Conservation (phyloP, 2,329 filamentous ascomycete species). For the Xylaria sp. region DNA sequence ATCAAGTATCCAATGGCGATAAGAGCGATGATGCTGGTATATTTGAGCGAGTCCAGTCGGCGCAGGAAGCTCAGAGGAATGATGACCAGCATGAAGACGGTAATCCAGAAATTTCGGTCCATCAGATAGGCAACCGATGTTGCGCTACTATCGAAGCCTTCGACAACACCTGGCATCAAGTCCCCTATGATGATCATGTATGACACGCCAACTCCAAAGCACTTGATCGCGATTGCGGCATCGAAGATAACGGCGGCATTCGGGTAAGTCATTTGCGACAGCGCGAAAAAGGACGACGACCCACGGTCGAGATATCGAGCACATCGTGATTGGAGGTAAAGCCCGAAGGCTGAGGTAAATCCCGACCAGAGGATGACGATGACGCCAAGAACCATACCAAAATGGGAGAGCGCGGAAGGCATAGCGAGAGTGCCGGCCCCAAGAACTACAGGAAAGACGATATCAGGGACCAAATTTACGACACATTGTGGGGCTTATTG, state of each 20-base stretch:
- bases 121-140: conserved; percentile 78
- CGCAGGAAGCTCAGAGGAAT: conserved; percentile 94
- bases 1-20: conserved; percentile 95
- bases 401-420: conserved; percentile 95
- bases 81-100: conserved; percentile 94
- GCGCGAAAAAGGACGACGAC: conserved; percentile 90
- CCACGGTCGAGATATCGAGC: conserved; percentile 92
- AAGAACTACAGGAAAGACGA: conserved; percentile 71
- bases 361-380: conserved; percentile 93
- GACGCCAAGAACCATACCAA: conserved; percentile 88
- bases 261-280: conserved; percentile 96
- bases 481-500: not conserved
- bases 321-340: conserved; percentile 94
- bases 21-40: conserved; percentile 91
- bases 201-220: conserved; percentile 95
- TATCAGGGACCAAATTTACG: conserved; percentile 29
- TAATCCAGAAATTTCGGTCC: conserved; percentile 97
- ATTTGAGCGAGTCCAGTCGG: conserved; percentile 93
- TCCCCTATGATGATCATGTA: conserved; percentile 99
- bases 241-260: conserved; percentile 97
- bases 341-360: conserved; percentile 86
- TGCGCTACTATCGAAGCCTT: conserved; percentile 77
- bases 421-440: conserved; percentile 93
- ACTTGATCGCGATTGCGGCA: conserved; percentile 95
- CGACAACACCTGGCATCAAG: conserved; percentile 93